phyloP scores from a whole-genome alignment of 495 filamentous ascomycete species.

The Annulohypoxylon nitens region DNA sequence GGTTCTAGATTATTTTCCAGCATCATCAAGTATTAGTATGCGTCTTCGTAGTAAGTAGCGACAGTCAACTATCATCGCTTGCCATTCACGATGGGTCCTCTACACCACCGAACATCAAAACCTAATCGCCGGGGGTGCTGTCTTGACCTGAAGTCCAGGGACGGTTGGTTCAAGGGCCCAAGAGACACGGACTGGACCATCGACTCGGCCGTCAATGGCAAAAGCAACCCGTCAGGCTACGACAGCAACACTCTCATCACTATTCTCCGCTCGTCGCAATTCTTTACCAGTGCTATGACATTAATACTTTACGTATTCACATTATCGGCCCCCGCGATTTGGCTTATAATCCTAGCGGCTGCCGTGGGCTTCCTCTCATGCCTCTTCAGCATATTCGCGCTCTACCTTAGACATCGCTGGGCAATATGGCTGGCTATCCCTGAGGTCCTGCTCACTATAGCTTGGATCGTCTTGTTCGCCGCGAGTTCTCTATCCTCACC shows the following conservation, averaged over 20 bases:
- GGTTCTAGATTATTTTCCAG: not conserved
- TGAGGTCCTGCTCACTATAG: constrained; percentile 28
- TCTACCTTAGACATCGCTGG: constrained; percentile 38
- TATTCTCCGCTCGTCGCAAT: constrained; percentile 39
- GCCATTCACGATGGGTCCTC: not conserved
- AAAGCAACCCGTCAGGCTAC: constrained; percentile 36
- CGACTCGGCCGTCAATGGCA: constrained; percentile 31
- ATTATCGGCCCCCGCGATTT: constrained; percentile 19
- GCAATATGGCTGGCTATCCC: constrained; percentile 27
- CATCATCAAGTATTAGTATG: not conserved
- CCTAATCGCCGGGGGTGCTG: not conserved
- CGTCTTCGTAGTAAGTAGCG: not conserved
- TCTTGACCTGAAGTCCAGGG: constrained; percentile 7
- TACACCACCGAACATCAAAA: constrained; percentile 1
- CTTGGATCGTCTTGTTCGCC: constrained; percentile 33
- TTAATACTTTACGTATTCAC: constrained; percentile 35
- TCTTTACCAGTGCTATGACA: constrained; percentile 17
- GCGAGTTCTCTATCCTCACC: constrained; percentile 11
- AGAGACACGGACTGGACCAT: constrained; percentile 38
- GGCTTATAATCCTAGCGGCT: constrained; percentile 21
- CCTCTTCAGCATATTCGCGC: constrained; percentile 30
- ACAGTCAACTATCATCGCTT: not conserved
- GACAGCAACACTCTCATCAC: constrained; percentile 46
- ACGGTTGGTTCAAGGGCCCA: constrained; percentile 38
- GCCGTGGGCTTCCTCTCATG: not conserved